Base-by-base conservation (phyloP, 148 eudicot species). In the Nyssa sinensis region DNA sequence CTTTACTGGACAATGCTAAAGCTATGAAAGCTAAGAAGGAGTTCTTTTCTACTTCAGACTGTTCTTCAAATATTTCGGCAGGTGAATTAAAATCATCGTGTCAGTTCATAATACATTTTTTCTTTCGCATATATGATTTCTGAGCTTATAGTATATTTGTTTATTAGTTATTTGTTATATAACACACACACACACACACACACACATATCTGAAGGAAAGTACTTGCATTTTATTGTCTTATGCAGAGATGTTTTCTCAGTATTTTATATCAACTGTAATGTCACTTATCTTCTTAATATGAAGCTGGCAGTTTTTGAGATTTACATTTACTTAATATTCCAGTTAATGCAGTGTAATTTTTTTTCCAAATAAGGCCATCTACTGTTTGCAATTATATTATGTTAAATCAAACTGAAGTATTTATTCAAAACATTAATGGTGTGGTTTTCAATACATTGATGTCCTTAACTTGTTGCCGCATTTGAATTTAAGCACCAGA, bases 61-160 rank as follows among this genome's bases (percentile, higher is more conserved):
- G 94, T 95, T 78, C 94, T 95, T 74, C 86, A 95, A 69, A 88
- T 92, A 62, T 91, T 95, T 77, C 91, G 90, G 34, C 98, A 95
- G 98, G 98, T 92, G 71, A 74, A 32, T 61, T 61, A 33, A 19
- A 60, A 27, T 69, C 31, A 34, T 62, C 25, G 13, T 62, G 9
- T n/a, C 30, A 95, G 97, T 97, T 92, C 71, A 35, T 71, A 53
- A 28, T 34, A 49, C 30, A 35, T 19, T 77, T 37, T 49, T 27
- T 24, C 23, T 60, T 44, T 19, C 44, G 29, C 3, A 13, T 17
- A 8, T 28, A 23, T 55, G 71, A 34, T 1, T 39, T 44, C 12
- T 41, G 11, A 10, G 49, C 5, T 41, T 41, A 41, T 7, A 41
- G 12, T 41, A 7, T 41, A 41, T 1, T 41, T 41, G 1, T 41